Percentiles rank a stretch among this genome's conserved stretches.
Evolutionary conservation across 495 filamentous ascomycete genomes (phyloP).

Genomic region (Astrothelium macrocarpum): DNA sequence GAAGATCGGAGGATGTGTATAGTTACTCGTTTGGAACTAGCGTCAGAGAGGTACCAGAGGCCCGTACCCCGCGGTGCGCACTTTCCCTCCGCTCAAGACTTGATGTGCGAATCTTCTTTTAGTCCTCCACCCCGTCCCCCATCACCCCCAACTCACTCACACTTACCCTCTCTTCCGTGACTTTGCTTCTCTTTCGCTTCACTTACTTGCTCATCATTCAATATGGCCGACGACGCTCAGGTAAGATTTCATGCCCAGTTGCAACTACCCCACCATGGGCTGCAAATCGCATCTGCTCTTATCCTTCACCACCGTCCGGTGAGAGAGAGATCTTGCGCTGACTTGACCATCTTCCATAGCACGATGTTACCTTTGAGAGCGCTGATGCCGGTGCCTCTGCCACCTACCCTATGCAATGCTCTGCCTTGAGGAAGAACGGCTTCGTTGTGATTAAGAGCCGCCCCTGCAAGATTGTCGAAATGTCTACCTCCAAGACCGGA

Average conservation of each 20-base stretch:
- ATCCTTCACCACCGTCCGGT: slow-evolving; percentile 17
- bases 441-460: slow-evolving; percentile 95
- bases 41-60: not conserved
- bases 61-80: slow-evolving; percentile 10
- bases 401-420: slow-evolving; percentile 98
- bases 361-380: slow-evolving; percentile 84
- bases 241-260: slow-evolving; percentile 33
- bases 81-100: slow-evolving; percentile 5
- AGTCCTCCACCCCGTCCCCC: slow-evolving; percentile 18
- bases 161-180: slow-evolving; percentile 23
- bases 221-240: slow-evolving; percentile 52
- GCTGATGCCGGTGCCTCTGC: slow-evolving; percentile 87
- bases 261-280: slow-evolving; percentile 5
- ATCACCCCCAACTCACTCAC: slow-evolving; percentile 21
- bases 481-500: slow-evolving; percentile 99
- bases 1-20: not conserved
- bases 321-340: not conserved
- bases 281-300: not conserved
- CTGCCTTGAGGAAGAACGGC: slow-evolving; percentile 97
- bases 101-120: slow-evolving; percentile 7
- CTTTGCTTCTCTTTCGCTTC: slow-evolving; percentile 11
- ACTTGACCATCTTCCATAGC: slow-evolving; percentile 38
- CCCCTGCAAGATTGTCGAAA: slow-evolving; percentile 99
- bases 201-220: slow-evolving; percentile 31
- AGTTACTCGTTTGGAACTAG: not conserved